These are phyloP conservation scores for Penicillium sp. DNA, from an alignment of 2,329 filamentous ascomycete species.

Conservation along the genomic window DNA sequence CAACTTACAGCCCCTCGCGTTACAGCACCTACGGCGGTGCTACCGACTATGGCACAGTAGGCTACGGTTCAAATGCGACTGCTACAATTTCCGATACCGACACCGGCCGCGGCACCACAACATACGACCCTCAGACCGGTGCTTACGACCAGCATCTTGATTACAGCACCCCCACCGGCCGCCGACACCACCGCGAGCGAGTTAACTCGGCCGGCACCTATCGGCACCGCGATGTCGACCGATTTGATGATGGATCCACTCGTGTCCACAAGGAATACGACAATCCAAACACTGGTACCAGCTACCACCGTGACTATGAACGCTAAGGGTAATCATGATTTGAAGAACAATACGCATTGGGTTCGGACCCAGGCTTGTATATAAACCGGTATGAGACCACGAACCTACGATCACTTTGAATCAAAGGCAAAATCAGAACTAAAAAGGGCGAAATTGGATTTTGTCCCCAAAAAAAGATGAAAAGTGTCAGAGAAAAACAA, in stretches of 20 bases:
- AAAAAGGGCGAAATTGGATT: neutral
- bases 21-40: slow-evolving; percentile 18
- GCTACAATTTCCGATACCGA: slow-evolving; percentile 23
- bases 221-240: slow-evolving; percentile 35
- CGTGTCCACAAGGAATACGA: slow-evolving; percentile 34
- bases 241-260: slow-evolving; percentile 28
- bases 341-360: neutral
- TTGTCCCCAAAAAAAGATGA: slow-evolving; percentile 7
- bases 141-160: slow-evolving; percentile 38
- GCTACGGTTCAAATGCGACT: slow-evolving; percentile 15
- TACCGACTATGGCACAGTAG: slow-evolving; percentile 16
- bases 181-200: slow-evolving; percentile 33
- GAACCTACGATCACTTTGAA: slow-evolving; percentile 4
- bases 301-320: slow-evolving; percentile 35
- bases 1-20: slow-evolving; percentile 16
- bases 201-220: slow-evolving; percentile 31
- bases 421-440: slow-evolving; percentile 2
- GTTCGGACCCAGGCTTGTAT: slow-evolving; percentile 8
- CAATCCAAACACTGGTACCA: slow-evolving; percentile 35
- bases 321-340: neutral
- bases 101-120: slow-evolving; percentile 27
- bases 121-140: slow-evolving; percentile 26
- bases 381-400: slow-evolving; percentile 12
- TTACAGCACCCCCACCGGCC: slow-evolving; percentile 26
- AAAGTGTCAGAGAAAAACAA: neutral